Percentiles rank a stretch among this genome's conserved stretches.
phyloP scores from a whole-genome alignment of 345 rosid genomes.

The Citrus glauca region DNA sequence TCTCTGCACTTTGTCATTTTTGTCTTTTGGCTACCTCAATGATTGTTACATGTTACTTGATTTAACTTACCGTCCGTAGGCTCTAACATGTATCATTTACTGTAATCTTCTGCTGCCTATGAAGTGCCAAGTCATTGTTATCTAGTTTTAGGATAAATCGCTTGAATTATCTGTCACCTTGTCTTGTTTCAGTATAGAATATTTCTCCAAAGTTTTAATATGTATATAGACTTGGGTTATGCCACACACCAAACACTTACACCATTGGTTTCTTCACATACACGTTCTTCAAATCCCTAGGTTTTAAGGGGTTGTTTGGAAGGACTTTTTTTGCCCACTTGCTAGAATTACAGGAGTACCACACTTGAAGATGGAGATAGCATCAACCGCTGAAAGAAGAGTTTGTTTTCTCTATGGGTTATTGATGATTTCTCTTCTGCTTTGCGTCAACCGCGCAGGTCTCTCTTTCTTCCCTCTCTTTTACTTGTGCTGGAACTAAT shows the following conservation, averaged over 20 bases:
- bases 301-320: background rate
- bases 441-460: constrained; percentile 7
- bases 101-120: background rate
- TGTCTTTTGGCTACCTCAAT: background rate
- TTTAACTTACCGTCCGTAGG: background rate
- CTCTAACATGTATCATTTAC: background rate
- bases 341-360: background rate
- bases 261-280: constrained; percentile 13
- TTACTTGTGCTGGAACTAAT: background rate
- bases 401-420: constrained; percentile 8
- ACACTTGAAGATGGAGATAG: constrained; percentile 6
- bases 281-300: background rate
- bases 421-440: constrained; percentile 12
- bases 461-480: background rate
- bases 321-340: background rate
- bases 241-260: background rate
- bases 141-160: background rate
- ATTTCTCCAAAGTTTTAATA: background rate
- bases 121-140: background rate
- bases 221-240: constrained; percentile 8
- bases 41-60: background rate
- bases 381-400: background rate
- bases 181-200: background rate
- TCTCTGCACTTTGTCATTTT: background rate
- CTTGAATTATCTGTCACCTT: background rate